Evolutionary conservation across 1,139 yeast species (phyloP), one percentile per base, ranked within the genome.

Genomic region (Tardiomyces blankii): DNA sequence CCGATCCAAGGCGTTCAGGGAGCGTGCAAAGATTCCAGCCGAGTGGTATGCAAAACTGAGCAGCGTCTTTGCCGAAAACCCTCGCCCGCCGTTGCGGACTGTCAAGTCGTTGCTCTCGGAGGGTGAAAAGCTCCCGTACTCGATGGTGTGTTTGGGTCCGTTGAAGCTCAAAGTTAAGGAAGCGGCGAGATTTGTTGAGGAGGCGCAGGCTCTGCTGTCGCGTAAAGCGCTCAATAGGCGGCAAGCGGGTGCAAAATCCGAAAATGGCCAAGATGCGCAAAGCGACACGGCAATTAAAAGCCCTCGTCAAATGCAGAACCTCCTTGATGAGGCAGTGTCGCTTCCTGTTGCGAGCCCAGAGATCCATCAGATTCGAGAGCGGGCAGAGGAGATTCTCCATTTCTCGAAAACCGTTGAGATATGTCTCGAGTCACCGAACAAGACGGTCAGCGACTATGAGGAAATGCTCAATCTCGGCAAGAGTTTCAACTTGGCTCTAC

Each of bases 291-390:
- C 45, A 67, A 46, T 48, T 63, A 27, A 42, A 33, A 42, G 25
- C 44, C 59, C 61, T 2, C 56, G 54, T 5, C 54, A 56, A 18
- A 55, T 73, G 33, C 65, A 68, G 44, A 44, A 44, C 2, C 55
- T 83, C 21, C 59, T 81, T 7, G 68, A 66, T 11, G 69, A 68
- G 43, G 74, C 81, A 7, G 75, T 79, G 1, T 54, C 60, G 0
- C 57, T 81, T 44, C 72, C 75, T 21, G 76, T 82, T 48, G 61
- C 70, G 2, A 67, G 78, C 35, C 70, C 77, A 1, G 91, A 82
- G 57, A 69, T 78, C 48, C 80, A 75, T n/a, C 80, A 75, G 53
- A 62, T 83, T 8, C 51, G 72, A 11, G 82, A 76, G 50, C 70
- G 80, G 45, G 73, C 74, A 19, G 62, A 58, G 35, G 83, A 78